Evolutionary conservation across 192 early-diverging fungal species (phyloP).

Genomic region (Backusella parvicylindrica): DNA sequence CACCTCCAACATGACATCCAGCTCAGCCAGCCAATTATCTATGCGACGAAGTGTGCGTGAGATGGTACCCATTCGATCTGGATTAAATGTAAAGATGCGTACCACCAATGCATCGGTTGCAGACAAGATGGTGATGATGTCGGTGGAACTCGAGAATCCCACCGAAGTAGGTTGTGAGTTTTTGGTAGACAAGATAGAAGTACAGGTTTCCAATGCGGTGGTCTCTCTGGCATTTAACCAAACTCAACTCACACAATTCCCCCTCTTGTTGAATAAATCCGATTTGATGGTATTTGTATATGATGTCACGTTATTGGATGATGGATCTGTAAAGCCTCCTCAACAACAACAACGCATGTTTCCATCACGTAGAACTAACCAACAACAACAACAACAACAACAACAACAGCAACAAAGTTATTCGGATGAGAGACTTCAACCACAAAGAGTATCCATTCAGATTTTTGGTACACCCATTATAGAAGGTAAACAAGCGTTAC

Average conservation of each 20-base stretch:
- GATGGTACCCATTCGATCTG: conserved; percentile 46
- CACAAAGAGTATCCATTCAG: conserved; percentile 48
- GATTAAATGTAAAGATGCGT: conserved; percentile 54
- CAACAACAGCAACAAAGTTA: background rate
- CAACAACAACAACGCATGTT: conserved; percentile 21
- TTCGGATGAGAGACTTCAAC: conserved; percentile 30
- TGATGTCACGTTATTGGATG: conserved; percentile 52
- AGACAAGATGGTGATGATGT: conserved; percentile 61
- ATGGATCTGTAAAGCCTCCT: conserved; percentile 34
- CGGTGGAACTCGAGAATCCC: conserved; percentile 59
- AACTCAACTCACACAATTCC: conserved; percentile 29
- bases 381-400: background rate
- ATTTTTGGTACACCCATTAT: conserved; percentile 47
- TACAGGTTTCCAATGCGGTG: conserved; percentile 51
- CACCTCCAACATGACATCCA: background rate
- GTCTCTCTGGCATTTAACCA: conserved; percentile 37
- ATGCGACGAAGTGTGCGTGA: conserved; percentile 39
- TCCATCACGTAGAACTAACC: conserved; percentile 7
- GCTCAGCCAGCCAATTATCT: conserved; percentile 1
- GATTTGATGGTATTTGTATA: conserved; percentile 58
- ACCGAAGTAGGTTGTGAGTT: conserved; percentile 49
- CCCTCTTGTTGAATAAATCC: conserved; percentile 41
- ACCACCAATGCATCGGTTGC: conserved; percentile 54
- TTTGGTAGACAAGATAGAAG: conserved; percentile 42
- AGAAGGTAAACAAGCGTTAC: conserved; percentile 38